Base-by-base conservation (phyloP, 306 rosid species). In the Dicorynia guianensis region DNA sequence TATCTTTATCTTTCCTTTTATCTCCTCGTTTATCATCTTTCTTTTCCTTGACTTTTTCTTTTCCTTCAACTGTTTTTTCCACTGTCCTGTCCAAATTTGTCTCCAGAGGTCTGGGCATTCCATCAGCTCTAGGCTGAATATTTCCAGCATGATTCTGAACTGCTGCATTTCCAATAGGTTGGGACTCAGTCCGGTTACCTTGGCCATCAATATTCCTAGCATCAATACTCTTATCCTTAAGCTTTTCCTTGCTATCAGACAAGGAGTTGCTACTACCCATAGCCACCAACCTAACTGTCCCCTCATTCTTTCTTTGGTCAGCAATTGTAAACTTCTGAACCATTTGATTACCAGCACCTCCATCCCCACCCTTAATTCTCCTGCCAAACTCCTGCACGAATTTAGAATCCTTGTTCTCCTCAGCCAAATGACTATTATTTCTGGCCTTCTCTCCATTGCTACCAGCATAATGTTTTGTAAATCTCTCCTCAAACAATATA, bases 1-100 rank as follows among this genome's bases (percentile, higher is more conserved):
- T 84, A 80, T 82, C 90, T 75, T 77, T 94, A 55, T 87, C 90
- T 82, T 85, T 89, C 75, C 85, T 74, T 75, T 91, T 94, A 25
- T 82, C 83, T 72, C 90, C 89, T 18, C 81, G 78, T 77, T 81
- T 92, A 76, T 87, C 92, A 62, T 86, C 87, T 34, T 89, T 89
- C 76, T 82, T 91, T 76, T 78, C 89, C 75, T 87, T 90, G 38
- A 75, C 59, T 54, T 69, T 85, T 42, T 76, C 91, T 64, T 70
- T 72, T 73, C 77, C 80, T 52, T 75, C 89, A 34, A 70, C 43
- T 39, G 68, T 75, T 76, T 82, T 81, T 77, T 83, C 93, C 81
- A 56, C 70, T 48, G 60, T 69, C 80, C 69, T 55, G 54, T 87
- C 85, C 14, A 74, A 56, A 65, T 43, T 79, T 58, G 75, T 86